phyloP scores from a whole-genome alignment of 139 green algal species.

The Closterium sp. region DNA sequence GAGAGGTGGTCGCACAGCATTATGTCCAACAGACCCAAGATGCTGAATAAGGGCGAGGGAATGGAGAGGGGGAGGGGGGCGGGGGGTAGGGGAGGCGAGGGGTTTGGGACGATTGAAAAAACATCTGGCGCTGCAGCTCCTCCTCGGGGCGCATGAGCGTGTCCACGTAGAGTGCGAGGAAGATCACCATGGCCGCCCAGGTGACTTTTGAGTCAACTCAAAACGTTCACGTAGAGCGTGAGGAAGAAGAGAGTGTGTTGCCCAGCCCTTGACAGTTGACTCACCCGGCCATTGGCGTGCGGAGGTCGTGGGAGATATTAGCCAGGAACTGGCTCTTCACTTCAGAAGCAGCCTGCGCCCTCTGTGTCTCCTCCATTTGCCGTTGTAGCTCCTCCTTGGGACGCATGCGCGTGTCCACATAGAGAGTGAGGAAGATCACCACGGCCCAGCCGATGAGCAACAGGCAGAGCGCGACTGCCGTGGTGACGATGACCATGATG shows the following conservation, averaged over 20 bases:
- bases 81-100: too few species aligned
- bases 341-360: conserved; percentile 5
- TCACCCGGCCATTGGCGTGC: conserved; percentile 64
- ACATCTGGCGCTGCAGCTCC: background rate
- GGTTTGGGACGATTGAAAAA: too few species aligned
- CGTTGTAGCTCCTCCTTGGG: conserved; percentile 10
- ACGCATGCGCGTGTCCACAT: background rate
- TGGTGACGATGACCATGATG: background rate
- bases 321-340: conserved; percentile 64
- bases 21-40: conserved; percentile 8
- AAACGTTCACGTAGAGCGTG: background rate
- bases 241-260: conserved; percentile 8
- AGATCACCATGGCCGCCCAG: background rate
- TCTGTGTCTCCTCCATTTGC: background rate
- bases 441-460: background rate
- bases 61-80: background rate
- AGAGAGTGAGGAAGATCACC: conserved; percentile 6
- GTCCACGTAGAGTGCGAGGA: background rate
- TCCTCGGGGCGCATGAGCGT: conserved; percentile 2
- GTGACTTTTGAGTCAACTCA: too few species aligned
- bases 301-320: conserved; percentile 70
- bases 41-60: background rate
- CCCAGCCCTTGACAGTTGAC: background rate
- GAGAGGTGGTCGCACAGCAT: conserved; percentile 47
- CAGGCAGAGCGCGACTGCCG: background rate